Evolutionary conservation across 2,329 filamentous ascomycete species (phyloP), one percentile per base, ranked within the genome.

Genomic region (Aspergillus spinulosporus): DNA sequence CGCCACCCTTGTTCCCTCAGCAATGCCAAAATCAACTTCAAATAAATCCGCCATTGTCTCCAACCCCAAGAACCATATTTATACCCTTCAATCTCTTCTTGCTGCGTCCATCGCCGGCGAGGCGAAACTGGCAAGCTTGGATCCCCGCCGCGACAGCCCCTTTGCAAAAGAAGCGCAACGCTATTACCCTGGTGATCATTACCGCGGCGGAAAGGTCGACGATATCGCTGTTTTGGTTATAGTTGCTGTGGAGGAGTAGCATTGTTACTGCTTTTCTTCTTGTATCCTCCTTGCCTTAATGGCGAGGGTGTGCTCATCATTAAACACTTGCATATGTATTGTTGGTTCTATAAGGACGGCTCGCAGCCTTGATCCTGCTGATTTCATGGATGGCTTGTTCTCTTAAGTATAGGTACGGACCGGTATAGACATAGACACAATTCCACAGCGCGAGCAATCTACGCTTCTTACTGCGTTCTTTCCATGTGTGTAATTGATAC

Each of bases 91-190:
- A 70, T 88, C 86, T 60, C 77, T 88, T 31, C 78, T 99, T 4
- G 93, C 94, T 0, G 84, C 87, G 2, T 87, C 89, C 36, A 87
- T 99, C 56, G 88, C 90, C 12, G 80, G 82, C 7, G 89, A 92
- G 51, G 93, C 94, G 4, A 97, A 97, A 75, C 79, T 84, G 5
- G 92, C 92, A 5, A 95, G 92, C 69, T 74, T 90, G 56, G 92
- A 96, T 74, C 84, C 82, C 48, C 90, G 88, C 67, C 78, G 90
- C 52, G 90, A 97, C 71, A 92, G 93, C 0, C 94, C 94, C 0
- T 99, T 99, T 73, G 92, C 94, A 42, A 96, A 90, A 74, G 92
- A 97, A 73, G 91, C 97, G 15, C 90, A 94, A 71, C 89, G 87
- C 68, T 87, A 89, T 68, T 96, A 90, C 65, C 93, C 94, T 0